phyloP scores from a whole-genome alignment of 2,329 filamentous ascomycete genomes.

The Drechslera avenae region DNA sequence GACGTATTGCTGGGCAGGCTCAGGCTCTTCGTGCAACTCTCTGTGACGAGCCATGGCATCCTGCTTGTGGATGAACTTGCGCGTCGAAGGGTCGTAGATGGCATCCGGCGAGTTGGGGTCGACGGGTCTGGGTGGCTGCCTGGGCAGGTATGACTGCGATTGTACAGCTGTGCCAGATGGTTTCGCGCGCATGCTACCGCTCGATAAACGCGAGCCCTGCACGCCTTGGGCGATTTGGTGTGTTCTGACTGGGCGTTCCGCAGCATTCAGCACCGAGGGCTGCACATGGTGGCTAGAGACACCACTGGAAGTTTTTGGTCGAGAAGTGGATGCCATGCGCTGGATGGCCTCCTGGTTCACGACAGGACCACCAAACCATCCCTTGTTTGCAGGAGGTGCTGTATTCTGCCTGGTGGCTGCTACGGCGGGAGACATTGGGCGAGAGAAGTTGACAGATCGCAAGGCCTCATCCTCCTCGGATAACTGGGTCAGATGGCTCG shows the following conservation, averaged over 20 bases:
- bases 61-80: conserved; percentile 46
- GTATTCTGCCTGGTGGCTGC: conserved; percentile 14
- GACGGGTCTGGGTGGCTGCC: conserved; percentile 29
- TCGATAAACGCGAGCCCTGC: conserved; percentile 50
- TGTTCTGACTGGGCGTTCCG: conserved; percentile 50
- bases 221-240: conserved; percentile 41
- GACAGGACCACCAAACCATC: conserved; percentile 50
- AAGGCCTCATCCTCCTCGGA: conserved; percentile 51
- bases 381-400: conserved; percentile 23
- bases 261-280: conserved; percentile 44
- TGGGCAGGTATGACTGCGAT: conserved; percentile 22
- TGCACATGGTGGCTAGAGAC: conserved; percentile 31
- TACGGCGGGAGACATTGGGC: conserved; percentile 54
- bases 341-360: conserved; percentile 38
- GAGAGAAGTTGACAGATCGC: conserved; percentile 60
- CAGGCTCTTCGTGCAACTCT: conserved; percentile 35
- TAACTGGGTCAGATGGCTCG: conserved; percentile 50
- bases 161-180: conserved; percentile 56
- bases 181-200: conserved; percentile 60
- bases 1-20: conserved; percentile 29
- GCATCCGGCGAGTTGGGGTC: conserved; percentile 46
- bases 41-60: conserved; percentile 43
- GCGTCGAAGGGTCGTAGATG: conserved; percentile 46
- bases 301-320: conserved; percentile 36
- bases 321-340: conserved; percentile 32